phyloP scores from a whole-genome alignment of 306 rosid species.

The Senna tora region DNA sequence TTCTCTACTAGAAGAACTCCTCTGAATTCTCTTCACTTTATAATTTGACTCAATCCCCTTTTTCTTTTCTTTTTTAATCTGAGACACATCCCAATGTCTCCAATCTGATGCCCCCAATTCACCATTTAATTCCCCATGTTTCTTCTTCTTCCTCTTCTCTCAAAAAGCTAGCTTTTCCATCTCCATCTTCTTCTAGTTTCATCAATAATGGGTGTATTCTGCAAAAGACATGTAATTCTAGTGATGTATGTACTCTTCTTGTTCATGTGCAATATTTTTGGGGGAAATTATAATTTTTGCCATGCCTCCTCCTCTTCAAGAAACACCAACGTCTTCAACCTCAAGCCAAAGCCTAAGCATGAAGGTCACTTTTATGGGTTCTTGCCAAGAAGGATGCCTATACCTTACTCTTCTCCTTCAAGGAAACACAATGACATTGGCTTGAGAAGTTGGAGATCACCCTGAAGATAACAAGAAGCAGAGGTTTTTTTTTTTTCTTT shows the following conservation, averaged over 20 bases:
- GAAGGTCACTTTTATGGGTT: slow-evolving; percentile 79
- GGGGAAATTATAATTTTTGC: too few species aligned
- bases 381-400: slow-evolving; percentile 77
- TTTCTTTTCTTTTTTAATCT: neutral
- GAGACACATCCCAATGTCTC: neutral
- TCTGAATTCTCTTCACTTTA: slow-evolving; percentile 36
- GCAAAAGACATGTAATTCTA: slow-evolving; percentile 44
- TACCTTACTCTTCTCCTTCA: slow-evolving; percentile 90
- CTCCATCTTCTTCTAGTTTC: neutral
- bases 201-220: slow-evolving; percentile 50
- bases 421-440: slow-evolving; percentile 91
- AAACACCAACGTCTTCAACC: slow-evolving; percentile 55
- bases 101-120: slow-evolving; percentile 22
- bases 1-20: slow-evolving; percentile 63
- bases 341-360: slow-evolving; percentile 55
- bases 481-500: too few species aligned
- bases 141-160: slow-evolving; percentile 36
- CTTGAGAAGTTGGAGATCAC: slow-evolving; percentile 67
- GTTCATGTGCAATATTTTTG: slow-evolving; percentile 49
- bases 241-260: slow-evolving; percentile 52
- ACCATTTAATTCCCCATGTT: slow-evolving; percentile 41
- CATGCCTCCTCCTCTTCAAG: slow-evolving; percentile 67
- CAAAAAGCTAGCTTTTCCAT: slow-evolving; percentile 20
- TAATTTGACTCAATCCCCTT: slow-evolving; percentile 42
- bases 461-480: slow-evolving; percentile 43